Evolutionary conservation across 164 flowering plant genomes (phyloP).

Genomic region (Umbellularia californica): DNA sequence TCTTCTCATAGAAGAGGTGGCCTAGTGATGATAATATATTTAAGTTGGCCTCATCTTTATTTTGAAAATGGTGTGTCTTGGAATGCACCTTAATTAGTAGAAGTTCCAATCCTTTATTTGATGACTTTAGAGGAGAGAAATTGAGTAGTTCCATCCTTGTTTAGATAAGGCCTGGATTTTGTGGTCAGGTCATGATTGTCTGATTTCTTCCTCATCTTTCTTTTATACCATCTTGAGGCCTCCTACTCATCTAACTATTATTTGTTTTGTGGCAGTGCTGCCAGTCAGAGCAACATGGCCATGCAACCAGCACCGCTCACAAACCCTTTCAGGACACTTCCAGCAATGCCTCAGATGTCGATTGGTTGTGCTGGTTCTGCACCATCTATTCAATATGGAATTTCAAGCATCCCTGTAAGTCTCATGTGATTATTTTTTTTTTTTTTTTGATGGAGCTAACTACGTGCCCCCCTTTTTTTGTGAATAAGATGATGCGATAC

Average conservation of each 20-base stretch:
- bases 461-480: no score
- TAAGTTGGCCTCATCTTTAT: not conserved
- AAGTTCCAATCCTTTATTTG: no score
- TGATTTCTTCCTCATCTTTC: not conserved
- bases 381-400: slow-evolving; percentile 83
- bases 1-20: not conserved
- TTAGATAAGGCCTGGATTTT: not conserved
- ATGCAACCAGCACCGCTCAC: slow-evolving; percentile 40
- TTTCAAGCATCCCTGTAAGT: slow-evolving; percentile 81
- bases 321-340: slow-evolving; percentile 82
- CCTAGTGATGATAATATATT: not conserved
- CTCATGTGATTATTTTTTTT: not conserved
- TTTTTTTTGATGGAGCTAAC: no score
- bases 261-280: slow-evolving; percentile 37
- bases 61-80: no score
- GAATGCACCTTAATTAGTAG: no score
- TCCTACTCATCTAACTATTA: not conserved
- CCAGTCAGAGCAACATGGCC: slow-evolving; percentile 37
- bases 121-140: no score
- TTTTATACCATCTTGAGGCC: not conserved
- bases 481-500: no score
- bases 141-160: no score
- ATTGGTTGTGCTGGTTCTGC: slow-evolving; percentile 67
- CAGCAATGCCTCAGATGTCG: slow-evolving; percentile 82
- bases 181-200: not conserved